Evolutionary conservation across 805 yeast species (phyloP).

Genomic region (Zygoascus bituminiphila): DNA sequence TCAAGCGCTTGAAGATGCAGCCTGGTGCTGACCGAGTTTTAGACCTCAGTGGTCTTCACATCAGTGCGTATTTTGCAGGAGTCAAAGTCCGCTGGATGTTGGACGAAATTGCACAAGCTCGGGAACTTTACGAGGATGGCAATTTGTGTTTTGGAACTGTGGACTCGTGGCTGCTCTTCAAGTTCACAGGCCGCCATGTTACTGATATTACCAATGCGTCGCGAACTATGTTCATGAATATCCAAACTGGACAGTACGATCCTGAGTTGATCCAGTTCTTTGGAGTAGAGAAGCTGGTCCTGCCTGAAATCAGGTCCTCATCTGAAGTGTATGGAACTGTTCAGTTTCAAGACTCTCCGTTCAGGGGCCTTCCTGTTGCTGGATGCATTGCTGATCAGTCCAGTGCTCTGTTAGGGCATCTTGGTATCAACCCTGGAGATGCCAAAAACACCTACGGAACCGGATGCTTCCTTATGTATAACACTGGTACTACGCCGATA

Average conservation of each 20-base stretch:
- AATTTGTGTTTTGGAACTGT: slow-evolving; percentile 88
- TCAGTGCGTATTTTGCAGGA: slow-evolving; percentile 87
- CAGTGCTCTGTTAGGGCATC: slow-evolving; percentile 87
- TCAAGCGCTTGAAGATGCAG: slow-evolving; percentile 49
- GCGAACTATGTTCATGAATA: slow-evolving; percentile 82
- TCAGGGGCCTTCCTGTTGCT: slow-evolving; percentile 58
- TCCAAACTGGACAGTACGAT: slow-evolving; percentile 68
- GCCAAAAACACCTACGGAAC: slow-evolving; percentile 97
- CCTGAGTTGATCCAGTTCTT: slow-evolving; percentile 66
- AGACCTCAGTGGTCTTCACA: slow-evolving; percentile 72
- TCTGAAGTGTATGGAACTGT: slow-evolving; percentile 73
- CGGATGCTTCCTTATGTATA: slow-evolving; percentile 84
- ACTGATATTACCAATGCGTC: slow-evolving; percentile 90
- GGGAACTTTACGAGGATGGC: slow-evolving; percentile 62
- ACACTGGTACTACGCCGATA: slow-evolving; percentile 69
- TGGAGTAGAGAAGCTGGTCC: slow-evolving; percentile 61
- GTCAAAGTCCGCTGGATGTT: slow-evolving; percentile 84
- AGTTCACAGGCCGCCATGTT: slow-evolving; percentile 64
- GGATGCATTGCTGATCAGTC: slow-evolving; percentile 95
- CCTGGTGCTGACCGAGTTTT: slow-evolving; percentile 51
- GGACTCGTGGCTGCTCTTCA: slow-evolving; percentile 88
- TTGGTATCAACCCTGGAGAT: slow-evolving; percentile 73
- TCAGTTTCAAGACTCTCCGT: slow-evolving; percentile 32
- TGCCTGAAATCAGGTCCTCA: slow-evolving; percentile 75
- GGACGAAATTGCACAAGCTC: slow-evolving; percentile 63